Conservation (phyloP, 2,329 filamentous ascomycete species). For the Alternaria sp. region DNA sequence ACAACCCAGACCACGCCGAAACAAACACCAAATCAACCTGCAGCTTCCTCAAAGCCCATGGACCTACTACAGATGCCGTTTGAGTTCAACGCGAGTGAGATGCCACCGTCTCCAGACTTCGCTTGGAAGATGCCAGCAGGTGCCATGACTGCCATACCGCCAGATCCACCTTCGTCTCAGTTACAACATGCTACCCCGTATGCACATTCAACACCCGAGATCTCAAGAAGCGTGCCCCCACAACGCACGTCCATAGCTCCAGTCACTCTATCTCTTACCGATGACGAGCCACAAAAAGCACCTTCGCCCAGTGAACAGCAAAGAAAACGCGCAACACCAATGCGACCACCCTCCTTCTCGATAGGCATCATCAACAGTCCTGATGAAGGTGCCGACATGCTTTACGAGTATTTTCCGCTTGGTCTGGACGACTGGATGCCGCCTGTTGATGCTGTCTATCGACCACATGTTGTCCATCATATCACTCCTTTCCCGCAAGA, state of each 20-base stretch:
- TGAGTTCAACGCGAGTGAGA: constrained; percentile 52
- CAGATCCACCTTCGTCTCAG: constrained; percentile 47
- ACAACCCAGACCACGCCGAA: constrained; percentile 41
- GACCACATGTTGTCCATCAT: constrained; percentile 93
- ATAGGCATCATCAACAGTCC: constrained; percentile 66
- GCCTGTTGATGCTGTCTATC: constrained; percentile 87
- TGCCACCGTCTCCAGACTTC: constrained; percentile 52
- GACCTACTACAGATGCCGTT: constrained; percentile 53
- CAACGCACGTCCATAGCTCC: constrained; percentile 56
- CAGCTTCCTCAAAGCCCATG: constrained; percentile 40
- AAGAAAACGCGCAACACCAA: constrained; percentile 49
- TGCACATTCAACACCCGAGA: constrained; percentile 63
- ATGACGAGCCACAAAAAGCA: constrained; percentile 60
- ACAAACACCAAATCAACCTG: constrained; percentile 33
- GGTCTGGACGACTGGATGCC: constrained; percentile 93
- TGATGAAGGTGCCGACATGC: constrained; percentile 78
- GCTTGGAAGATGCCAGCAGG: constrained; percentile 55
- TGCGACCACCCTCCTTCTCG: constrained; percentile 56
- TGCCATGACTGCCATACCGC: constrained; percentile 56
- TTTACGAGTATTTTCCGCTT: constrained; percentile 95
- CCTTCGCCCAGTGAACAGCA: constrained; percentile 45
- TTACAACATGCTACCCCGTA: constrained; percentile 52
- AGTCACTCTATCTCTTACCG: constrained; percentile 64
- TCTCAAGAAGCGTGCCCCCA: constrained; percentile 51
- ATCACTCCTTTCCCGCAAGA: constrained; percentile 63